Conservation (phyloP, 371 early-diverging fungal genomes). For the Syncephalastrum contaminatum region DNA sequence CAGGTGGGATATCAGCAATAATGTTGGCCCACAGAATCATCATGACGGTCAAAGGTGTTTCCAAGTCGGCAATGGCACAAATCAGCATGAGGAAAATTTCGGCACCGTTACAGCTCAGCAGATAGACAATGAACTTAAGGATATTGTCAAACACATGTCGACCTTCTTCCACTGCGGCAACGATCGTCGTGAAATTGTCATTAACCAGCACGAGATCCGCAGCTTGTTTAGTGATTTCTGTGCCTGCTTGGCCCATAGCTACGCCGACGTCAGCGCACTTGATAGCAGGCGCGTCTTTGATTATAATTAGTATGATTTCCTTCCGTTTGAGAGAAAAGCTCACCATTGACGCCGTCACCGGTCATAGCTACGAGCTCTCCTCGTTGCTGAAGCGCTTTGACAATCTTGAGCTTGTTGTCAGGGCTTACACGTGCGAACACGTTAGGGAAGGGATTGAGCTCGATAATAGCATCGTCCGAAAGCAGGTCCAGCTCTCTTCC, state of each 20-base stretch:
- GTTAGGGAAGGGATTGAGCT: conserved; percentile 79
- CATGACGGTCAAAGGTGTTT: conserved; percentile 51
- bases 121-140: conserved; percentile 84
- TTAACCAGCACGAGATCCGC: conserved; percentile 85
- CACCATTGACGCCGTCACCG: conserved; percentile 83
- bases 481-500: conserved; percentile 85
- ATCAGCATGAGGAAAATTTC: conserved; percentile 67
- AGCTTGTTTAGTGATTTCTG: conserved; percentile 89
- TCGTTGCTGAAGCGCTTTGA: conserved; percentile 84
- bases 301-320: conserved; percentile 2
- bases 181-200: conserved; percentile 83
- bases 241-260: conserved; percentile 88
- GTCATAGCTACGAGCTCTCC: conserved; percentile 78
- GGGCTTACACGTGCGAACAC: conserved; percentile 96
- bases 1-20: conserved; percentile 66
- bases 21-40: conserved; percentile 51
- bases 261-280: conserved; percentile 91
- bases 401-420: conserved; percentile 96
- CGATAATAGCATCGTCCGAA: conserved; percentile 80
- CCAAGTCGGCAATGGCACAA: conserved; percentile 35
- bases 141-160: conserved; percentile 88
- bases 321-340: not conserved
- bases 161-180: conserved; percentile 76
- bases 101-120: conserved; percentile 82
- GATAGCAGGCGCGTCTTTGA: conserved; percentile 85